Base-by-base conservation (phyloP, 441 rosid species). In the Euphorbia schlechtendalii region DNA sequence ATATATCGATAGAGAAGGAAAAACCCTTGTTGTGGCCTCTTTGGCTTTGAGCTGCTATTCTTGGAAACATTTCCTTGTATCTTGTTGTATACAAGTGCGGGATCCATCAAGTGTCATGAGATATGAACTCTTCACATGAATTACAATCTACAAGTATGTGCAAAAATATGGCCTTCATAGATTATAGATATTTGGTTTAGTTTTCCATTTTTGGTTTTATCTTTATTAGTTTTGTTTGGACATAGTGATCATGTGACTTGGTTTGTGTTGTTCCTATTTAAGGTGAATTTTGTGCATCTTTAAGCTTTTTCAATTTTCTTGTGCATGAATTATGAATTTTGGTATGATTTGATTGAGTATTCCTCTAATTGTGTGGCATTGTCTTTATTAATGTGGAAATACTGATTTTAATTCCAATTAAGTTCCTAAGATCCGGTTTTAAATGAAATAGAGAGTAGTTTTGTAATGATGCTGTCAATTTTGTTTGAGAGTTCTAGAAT, bases 21-120 rank as follows among this genome's bases (percentile, higher is more conserved):
- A 75, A 69, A 70, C 79, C 95, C 61, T 77, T 94, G 54, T 70
- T 71, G 52, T 91, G 99, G 98, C 92, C 99, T 72, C 82, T 94
- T 56, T 91, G 98, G 99, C 75, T 89, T 78, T 96, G 84, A 66
- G 96, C 99, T 82, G 90, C 99, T 74, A 76, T 76, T 69, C 93
- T 96, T 66, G 99, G 96, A 81, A 80, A 74, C 40, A 69, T 85
- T 65, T 83, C 89, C 58, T 72, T 89, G 77, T 78, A 71, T 65
- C 64, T 89, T 63, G 78, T 87, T 57, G 73, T 91, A 75, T 95
- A 89, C 84, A 89, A 83, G 81, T 86, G 80, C 90, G 66, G 76
- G 86, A 84, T 81, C 75, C 65, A 72, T 86, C 96, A 74, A 82
- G 86, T 76, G 55, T 71, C 83, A 81, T 95, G 84, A 95, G 77